Evolutionary conservation across 768 basidiomycete genomes (phyloP).

Genomic region (Lactifluus volemus): DNA sequence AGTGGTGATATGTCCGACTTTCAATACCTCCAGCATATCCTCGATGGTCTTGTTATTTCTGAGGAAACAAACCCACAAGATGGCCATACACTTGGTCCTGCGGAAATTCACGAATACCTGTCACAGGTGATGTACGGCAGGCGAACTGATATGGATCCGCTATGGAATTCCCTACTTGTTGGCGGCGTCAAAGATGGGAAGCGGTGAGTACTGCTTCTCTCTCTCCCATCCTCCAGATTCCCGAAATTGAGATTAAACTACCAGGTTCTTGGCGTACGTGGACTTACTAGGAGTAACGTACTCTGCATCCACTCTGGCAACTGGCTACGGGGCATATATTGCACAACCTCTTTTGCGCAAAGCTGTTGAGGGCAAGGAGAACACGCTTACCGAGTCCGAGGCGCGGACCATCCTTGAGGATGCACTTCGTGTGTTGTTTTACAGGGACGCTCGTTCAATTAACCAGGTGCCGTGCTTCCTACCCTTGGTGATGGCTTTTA

Average conservation of each 20-base stretch:
- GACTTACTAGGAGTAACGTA: slow-evolving; percentile 97
- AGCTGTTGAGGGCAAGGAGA: slow-evolving; percentile 78
- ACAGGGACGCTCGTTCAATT: slow-evolving; percentile 90
- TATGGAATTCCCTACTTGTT: slow-evolving; percentile 93
- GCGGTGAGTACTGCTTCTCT: slow-evolving; percentile 39
- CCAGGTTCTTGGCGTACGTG: slow-evolving; percentile 87
- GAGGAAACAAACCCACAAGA: slow-evolving; percentile 79
- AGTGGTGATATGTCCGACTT: slow-evolving; percentile 98
- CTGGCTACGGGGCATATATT: slow-evolving; percentile 89
- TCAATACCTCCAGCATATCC: slow-evolving; percentile 76
- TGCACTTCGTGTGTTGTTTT: slow-evolving; percentile 90
- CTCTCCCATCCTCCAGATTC: background rate
- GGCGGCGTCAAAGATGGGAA: slow-evolving; percentile 85
- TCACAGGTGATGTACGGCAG: slow-evolving; percentile 85
- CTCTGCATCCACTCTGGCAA: slow-evolving; percentile 84
- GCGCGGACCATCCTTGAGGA: slow-evolving; percentile 72
- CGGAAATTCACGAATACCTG: slow-evolving; percentile 89
- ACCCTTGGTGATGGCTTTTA: background rate
- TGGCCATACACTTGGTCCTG: slow-evolving; percentile 74
- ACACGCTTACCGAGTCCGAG: slow-evolving; percentile 66
- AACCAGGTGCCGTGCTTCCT: slow-evolving; percentile 65
- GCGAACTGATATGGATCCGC: slow-evolving; percentile 80
- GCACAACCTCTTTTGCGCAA: slow-evolving; percentile 89
- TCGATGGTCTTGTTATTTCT: slow-evolving; percentile 62
- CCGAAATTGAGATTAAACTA: background rate